phyloP scores from a whole-genome alignment of 2,329 filamentous ascomycete genomes.

The Diaporthe citriasiana region DNA sequence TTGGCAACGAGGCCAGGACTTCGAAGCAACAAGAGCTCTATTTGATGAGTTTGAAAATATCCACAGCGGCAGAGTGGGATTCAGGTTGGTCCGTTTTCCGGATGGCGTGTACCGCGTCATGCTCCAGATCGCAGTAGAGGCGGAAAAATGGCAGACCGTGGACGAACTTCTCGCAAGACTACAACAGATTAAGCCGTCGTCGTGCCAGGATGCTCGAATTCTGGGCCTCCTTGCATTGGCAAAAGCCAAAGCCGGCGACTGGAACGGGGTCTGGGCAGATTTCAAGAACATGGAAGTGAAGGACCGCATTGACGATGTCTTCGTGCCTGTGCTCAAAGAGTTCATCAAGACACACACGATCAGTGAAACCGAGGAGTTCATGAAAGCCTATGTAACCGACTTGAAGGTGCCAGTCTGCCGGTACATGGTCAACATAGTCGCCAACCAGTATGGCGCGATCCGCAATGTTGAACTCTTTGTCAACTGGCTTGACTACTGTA shows the following conservation, averaged over 20 bases:
- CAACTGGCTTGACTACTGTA: constrained; percentile 58
- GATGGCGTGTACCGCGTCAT: constrained; percentile 55
- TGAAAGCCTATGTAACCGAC: constrained; percentile 53
- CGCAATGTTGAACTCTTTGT: constrained; percentile 56
- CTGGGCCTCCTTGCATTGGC: constrained; percentile 54
- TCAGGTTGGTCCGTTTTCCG: constrained; percentile 49
- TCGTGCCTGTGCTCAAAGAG: constrained; percentile 57
- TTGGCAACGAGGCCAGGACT: constrained; percentile 51
- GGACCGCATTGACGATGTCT: constrained; percentile 49
- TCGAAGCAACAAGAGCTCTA: constrained; percentile 47
- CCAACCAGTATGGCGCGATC: constrained; percentile 57
- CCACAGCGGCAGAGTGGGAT: constrained; percentile 34
- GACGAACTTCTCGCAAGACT: constrained; percentile 49
- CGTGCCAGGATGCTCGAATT: constrained; percentile 52
- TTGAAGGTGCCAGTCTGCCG: constrained; percentile 54
- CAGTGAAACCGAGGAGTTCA: constrained; percentile 57
- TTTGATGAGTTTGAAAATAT: constrained; percentile 46
- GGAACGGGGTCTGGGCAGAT: constrained; percentile 54
- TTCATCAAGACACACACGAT: constrained; percentile 56
- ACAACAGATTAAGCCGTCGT: constrained; percentile 46
- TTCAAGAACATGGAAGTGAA: constrained; percentile 51
- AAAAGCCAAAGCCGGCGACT: constrained; percentile 57
- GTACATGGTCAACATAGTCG: constrained; percentile 58
- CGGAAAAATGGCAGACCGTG: constrained; percentile 51
- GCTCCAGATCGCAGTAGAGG: constrained; percentile 57